Conservation (phyloP, 345 rosid genomes). For the Gossypium raimondii region DNA sequence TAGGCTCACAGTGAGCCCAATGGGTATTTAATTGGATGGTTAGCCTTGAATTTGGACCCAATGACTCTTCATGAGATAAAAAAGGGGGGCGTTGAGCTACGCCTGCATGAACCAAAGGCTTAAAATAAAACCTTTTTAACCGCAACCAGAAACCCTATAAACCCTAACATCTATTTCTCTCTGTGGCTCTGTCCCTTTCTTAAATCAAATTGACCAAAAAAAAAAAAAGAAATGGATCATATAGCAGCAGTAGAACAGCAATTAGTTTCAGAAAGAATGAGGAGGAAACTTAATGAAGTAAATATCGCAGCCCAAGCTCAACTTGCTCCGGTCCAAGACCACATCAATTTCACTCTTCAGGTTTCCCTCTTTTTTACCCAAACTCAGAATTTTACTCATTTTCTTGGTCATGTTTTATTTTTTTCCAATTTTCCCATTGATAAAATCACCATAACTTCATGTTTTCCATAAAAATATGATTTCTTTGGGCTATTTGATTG, state of each 20-base stretch:
- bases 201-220: neutral
- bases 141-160: slow-evolving; percentile 6
- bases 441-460: neutral
- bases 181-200: neutral
- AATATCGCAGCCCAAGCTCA: slow-evolving; percentile 65
- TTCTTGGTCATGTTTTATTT: neutral
- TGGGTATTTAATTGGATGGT: neutral
- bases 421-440: neutral
- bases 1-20: neutral
- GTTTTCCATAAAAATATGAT: neutral
- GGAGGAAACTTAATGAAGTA: slow-evolving; percentile 61
- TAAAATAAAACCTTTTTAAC: neutral
- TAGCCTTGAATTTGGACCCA: neutral
- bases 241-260: slow-evolving; percentile 54
- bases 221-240: slow-evolving; percentile 47
- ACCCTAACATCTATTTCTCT: neutral
- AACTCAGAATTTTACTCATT: neutral
- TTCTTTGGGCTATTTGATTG: neutral
- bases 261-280: slow-evolving; percentile 59
- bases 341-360: slow-evolving; percentile 90
- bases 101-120: neutral
- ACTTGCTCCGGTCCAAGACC: slow-evolving; percentile 74
- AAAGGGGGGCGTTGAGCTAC: neutral
- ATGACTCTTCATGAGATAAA: neutral
- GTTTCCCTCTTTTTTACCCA: slow-evolving; percentile 28